Evolutionary conservation across 169 alveolate genomes (phyloP).

Genomic region (Babesia gibsoni): DNA sequence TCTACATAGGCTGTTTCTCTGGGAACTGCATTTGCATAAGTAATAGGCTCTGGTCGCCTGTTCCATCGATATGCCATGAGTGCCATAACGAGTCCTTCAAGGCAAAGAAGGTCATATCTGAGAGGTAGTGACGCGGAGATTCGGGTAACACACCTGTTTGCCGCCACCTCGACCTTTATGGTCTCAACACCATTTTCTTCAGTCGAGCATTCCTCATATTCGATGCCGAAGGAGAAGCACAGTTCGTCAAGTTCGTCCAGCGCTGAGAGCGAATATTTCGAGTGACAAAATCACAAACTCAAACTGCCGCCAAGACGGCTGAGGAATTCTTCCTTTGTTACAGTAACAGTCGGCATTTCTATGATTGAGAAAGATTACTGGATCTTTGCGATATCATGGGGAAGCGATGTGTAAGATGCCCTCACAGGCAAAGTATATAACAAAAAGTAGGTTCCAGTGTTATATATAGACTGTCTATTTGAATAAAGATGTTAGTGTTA

Average conservation of each 20-base stretch:
- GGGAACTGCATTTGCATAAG: neutral
- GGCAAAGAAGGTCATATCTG: constrained; percentile 72
- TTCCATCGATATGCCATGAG: constrained; percentile 65
- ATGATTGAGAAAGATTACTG: no score
- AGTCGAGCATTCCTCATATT: constrained; percentile 88
- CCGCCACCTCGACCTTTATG: constrained; percentile 71
- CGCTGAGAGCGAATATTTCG: constrained; percentile 46
- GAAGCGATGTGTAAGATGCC: constrained; percentile 8
- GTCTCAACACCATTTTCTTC: constrained; percentile 76
- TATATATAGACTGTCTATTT: no score
- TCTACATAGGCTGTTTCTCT: neutral
- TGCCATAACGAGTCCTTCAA: constrained; percentile 79
- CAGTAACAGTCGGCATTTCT: constrained; percentile 57
- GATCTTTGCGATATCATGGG: no score
- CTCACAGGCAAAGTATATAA: no score
- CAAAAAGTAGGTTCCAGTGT: no score
- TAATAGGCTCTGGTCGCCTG: constrained; percentile 27
- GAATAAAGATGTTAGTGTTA: no score
- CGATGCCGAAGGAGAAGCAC: constrained; percentile 96
- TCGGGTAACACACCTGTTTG: constrained; percentile 32
- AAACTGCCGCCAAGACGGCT: constrained; percentile 45
- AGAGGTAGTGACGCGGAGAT: neutral
- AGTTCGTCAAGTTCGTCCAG: constrained; percentile 88
- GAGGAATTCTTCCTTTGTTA: constrained; percentile 43
- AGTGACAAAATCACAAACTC: neutral